A percentile compares a stretch with the other conserved stretches of the same genome.
phyloP scores from a whole-genome alignment of 2,329 filamentous ascomycete genomes.

The Fusarium pseudoanthophilum region DNA sequence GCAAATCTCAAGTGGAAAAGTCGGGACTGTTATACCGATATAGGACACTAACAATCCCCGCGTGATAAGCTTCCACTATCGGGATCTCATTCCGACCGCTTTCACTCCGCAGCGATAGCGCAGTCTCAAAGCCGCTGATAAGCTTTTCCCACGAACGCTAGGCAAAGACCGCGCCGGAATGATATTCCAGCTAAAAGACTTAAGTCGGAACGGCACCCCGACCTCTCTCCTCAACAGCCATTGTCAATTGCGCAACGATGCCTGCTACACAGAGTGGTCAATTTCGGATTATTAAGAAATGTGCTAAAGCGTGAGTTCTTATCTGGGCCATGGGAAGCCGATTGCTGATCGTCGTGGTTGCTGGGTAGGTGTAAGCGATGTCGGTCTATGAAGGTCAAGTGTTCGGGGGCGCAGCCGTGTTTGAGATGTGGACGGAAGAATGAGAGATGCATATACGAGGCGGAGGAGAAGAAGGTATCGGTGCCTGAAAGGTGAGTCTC shows the following conservation, averaged over 20 bases:
- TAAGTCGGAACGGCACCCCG: constrained; percentile 41
- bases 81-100: background rate
- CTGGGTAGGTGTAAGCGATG: constrained; percentile 42
- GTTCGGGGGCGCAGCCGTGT: constrained; percentile 41
- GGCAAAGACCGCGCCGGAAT: constrained; percentile 16
- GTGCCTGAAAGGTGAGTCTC: constrained; percentile 38
- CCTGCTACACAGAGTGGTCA: constrained; percentile 18
- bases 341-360: constrained; percentile 13
- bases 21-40: constrained; percentile 26
- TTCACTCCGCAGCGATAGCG: constrained; percentile 21
- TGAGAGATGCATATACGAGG: constrained; percentile 38
- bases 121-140: constrained; percentile 18
- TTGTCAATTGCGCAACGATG: constrained; percentile 12
- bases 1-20: background rate
- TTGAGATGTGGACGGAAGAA: constrained; percentile 41
- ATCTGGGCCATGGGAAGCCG: background rate
- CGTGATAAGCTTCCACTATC: constrained; percentile 1
- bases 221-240: background rate
- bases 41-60: background rate
- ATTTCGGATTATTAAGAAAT: constrained; percentile 39
- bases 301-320: constrained; percentile 37
- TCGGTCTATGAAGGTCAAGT: constrained; percentile 45
- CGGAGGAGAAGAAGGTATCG: constrained; percentile 40
- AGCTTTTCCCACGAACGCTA: constrained; percentile 15
- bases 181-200: constrained; percentile 4